phyloP scores from a whole-genome alignment of 768 basidiomycete genomes.

The Leucosporidium scottii region DNA sequence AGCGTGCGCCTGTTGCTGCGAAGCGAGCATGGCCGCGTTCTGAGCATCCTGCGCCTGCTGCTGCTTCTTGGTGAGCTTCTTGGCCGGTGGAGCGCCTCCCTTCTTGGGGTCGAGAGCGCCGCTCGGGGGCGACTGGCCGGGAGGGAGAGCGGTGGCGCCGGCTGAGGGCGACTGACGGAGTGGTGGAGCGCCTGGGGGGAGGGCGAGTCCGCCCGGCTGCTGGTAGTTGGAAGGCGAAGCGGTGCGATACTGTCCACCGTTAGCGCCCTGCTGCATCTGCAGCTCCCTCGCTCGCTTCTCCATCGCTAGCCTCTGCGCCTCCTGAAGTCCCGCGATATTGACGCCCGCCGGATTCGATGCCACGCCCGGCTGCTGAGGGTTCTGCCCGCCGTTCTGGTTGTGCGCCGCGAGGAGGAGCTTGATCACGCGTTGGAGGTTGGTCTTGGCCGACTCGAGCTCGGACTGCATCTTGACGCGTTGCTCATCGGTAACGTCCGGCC shows the following conservation, averaged over 20 bases:
- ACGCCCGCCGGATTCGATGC: not conserved
- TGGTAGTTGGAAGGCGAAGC: not conserved
- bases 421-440: slow-evolving; percentile 26
- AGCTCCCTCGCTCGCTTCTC: slow-evolving; percentile 18
- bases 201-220: not conserved
- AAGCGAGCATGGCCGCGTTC: slow-evolving; percentile 6
- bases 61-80: slow-evolving; percentile 32
- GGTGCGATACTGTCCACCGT: not conserved
- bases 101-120: not conserved
- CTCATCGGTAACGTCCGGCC: slow-evolving; percentile 26
- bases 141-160: not conserved
- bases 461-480: slow-evolving; percentile 26
- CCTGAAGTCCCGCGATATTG: slow-evolving; percentile 14
- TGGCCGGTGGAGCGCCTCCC: not conserved
- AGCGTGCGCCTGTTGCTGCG: slow-evolving; percentile 16
- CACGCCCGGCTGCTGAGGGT: not conserved
- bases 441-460: slow-evolving; percentile 26
- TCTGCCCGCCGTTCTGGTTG: not conserved
- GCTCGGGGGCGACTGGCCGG: not conserved
- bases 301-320: slow-evolving; percentile 24
- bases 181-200: not conserved
- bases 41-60: not conserved
- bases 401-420: slow-evolving; percentile 24
- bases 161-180: slow-evolving; percentile 5
- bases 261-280: slow-evolving; percentile 7